Evolutionary conservation across 2,329 filamentous ascomycete species (phyloP), one percentile per base, ranked within the genome.

Genomic region (Nemania diffusa): DNA sequence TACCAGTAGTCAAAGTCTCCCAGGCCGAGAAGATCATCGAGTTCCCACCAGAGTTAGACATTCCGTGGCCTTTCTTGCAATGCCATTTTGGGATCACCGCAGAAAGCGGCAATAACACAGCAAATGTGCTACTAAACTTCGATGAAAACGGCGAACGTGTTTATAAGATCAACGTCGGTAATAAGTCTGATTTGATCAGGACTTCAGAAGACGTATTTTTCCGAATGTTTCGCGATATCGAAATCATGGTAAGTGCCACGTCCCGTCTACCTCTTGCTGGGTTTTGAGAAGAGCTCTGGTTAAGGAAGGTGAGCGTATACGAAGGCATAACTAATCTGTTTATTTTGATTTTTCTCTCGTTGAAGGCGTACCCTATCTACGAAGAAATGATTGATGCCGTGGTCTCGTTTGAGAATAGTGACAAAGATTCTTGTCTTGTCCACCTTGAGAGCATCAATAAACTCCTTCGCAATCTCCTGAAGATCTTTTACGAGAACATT

Each of bases 41-140:
- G n/a, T 56, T 62, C 8, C 50, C 51, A 6, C 5, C 40, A 26
- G 50, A 55, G 20, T 20, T 56, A 26, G n/a, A 8, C n/a, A 1
- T 56, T 17, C 42, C 34, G 22, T 55, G 50, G 57, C 50, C 50
- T 26, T 62, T 46, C 34, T n/a, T 55, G 9, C 59, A 56, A 22
- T 24, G n/a, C n/a, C 46, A 62, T 13, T 48, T 27, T 17, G 40
- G 48, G 24, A 55, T 55, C 24, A 32, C 9, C 5, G 20, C 48
- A 2, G 51, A 62, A 15, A 55, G 59, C n/a, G 50, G 50, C 27
- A 53, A 56, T 9, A 34, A 62, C 17, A 62, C 40, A 6, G 53
- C 48, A 15, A 62, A 62, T 26, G 51, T 62, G 4, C 17, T 61
- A 5, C 17, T 53, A 17, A 55, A 62, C 50, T 62, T 56, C 26